Evolutionary conservation across 192 early-diverging fungal species (phyloP).

Genomic region (Bifiguratus adelaidae): DNA sequence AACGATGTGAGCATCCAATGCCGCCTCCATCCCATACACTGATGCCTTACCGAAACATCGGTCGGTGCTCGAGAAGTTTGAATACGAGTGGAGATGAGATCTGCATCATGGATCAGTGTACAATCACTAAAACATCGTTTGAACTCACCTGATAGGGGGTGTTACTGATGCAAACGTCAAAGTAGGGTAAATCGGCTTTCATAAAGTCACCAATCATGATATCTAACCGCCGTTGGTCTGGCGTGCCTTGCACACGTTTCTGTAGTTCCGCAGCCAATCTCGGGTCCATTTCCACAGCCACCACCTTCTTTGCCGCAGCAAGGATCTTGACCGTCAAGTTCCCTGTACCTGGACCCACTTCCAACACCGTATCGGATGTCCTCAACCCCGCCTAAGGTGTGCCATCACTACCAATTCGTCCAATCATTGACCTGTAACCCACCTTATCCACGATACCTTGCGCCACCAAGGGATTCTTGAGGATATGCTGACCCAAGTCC

Average conservation of each 20-base stretch:
- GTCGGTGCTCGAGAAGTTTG: constrained; percentile 93
- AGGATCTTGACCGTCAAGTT: constrained; percentile 95
- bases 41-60: constrained; percentile 49
- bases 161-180: constrained; percentile 97
- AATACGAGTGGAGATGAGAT: constrained; percentile 94
- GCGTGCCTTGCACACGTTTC: constrained; percentile 96
- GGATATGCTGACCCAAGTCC: constrained; percentile 94
- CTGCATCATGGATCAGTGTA: constrained; percentile 14
- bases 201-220: constrained; percentile 98
- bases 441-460: constrained; percentile 97
- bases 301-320: constrained; percentile 84
- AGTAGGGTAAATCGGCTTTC: constrained; percentile 92
- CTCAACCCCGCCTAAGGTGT: constrained; percentile 30
- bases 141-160: constrained; percentile 79
- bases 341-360: constrained; percentile 98
- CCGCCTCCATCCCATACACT: not conserved
- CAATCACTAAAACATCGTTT: not conserved
- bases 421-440: constrained; percentile 1
- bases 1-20: constrained; percentile 3
- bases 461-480: constrained; percentile 96
- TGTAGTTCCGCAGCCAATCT: constrained; percentile 91
- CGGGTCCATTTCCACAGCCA: constrained; percentile 95
- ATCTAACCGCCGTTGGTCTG: constrained; percentile 72
- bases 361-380: constrained; percentile 69
- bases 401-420: not conserved